Evolutionary conservation across 108 stramenopile species (phyloP).

Genomic region (Cyclotella distinguenda): DNA sequence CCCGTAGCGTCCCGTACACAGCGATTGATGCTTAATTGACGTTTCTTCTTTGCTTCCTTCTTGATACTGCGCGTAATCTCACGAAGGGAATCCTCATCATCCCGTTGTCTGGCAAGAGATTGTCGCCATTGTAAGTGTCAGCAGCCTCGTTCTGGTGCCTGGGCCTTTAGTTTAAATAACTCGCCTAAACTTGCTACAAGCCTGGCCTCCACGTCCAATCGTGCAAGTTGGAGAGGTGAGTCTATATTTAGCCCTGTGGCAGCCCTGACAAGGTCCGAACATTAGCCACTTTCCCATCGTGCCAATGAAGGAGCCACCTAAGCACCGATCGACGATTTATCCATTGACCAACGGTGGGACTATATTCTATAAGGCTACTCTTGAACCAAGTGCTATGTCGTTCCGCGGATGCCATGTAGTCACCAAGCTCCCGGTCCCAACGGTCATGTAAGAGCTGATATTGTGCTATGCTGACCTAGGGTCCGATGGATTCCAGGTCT

Average conservation of each 20-base stretch:
- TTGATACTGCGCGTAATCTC: not conserved
- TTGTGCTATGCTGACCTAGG: not conserved
- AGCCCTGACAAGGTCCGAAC: not conserved
- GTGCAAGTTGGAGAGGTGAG: not conserved
- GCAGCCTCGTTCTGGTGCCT: not conserved
- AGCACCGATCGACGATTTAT: not conserved
- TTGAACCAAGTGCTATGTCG: not conserved
- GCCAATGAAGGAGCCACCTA: conserved; percentile 1
- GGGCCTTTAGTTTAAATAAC: not conserved
- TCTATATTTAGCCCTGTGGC: not conserved
- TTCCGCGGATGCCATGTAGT: conserved; percentile 6
- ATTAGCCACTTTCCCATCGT: conserved; percentile 14
- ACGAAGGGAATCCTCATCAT: not conserved
- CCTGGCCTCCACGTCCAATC: not conserved
- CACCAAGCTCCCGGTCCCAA: conserved; percentile 3
- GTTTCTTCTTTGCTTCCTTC: not conserved
- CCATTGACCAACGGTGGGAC: not conserved
- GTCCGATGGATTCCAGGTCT: not conserved
- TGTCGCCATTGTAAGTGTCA: not conserved
- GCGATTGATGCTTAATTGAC: not conserved
- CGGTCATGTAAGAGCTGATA: conserved; percentile 8
- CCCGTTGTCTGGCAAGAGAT: not conserved
- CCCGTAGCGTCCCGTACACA: not conserved
- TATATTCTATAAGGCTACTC: not conserved
- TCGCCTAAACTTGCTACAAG: not conserved